Evolutionary conservation across 1,284 basidiomycete genomes (phyloP), one percentile per base, ranked within the genome.

Genomic region (Cryptococcus sp.): DNA sequence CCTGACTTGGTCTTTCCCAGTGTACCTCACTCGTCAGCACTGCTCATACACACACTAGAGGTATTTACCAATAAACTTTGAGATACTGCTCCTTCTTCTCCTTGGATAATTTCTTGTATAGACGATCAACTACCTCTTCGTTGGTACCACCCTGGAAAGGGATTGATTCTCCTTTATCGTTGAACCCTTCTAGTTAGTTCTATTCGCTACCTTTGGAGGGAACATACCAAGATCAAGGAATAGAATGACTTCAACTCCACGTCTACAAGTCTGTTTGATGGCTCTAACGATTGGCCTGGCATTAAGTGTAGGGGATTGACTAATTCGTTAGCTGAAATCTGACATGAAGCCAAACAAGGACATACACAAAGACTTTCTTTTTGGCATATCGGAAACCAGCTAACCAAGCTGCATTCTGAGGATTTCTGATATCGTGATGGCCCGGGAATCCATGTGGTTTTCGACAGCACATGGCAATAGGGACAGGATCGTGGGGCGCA

Each of bases 121-220:
- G 80, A 31, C 77, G 76, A 52, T 82, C 79, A 22, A 83, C 83
- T 14, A 89, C 85, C 69, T 85, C 80, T 64, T 87, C 85, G 68
- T 89, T 89, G 18, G 84, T 88, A 0, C 87, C 87, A 16, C 87
- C 87, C 69, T 89, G 87, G 68, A 83, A 83, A 0, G 87, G 87
- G 52, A 89, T 80, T 9, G 67, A 67, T 57, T 76, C 74, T 46
- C 84, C 84, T 63, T 82, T 81, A 59, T 85, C 84, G 66, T 85
- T 85, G 73, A 83, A 85, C 1, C 79, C 77, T 64, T 54, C n/a
- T 16, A 34, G 32, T 34, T 16, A 34, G 32, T 16, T n/a, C 14
- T 32, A n/a, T 34, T 34, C 32, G 32, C 32, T 34, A 9, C 32
- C 32, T 9, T 34, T 34, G 16, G 32, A 16, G 32, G 18, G 16